Conservation (phyloP, 2,329 filamentous ascomycete species). For the Pyrenophora teres region DNA sequence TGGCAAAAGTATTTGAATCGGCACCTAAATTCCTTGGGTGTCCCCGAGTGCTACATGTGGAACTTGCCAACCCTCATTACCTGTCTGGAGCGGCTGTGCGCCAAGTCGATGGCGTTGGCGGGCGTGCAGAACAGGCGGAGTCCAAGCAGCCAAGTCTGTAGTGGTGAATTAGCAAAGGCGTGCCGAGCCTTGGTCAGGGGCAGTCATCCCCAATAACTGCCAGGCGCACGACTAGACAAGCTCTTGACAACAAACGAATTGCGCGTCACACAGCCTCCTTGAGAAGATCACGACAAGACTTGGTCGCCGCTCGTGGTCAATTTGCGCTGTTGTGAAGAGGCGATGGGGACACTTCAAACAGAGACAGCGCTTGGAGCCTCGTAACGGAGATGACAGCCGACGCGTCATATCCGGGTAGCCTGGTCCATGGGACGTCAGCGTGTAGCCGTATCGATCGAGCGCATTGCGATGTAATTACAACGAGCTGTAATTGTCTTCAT, state of each 20-base stretch:
- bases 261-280: constrained; percentile 17
- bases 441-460: not conserved
- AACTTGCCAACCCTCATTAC: constrained; percentile 45
- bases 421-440: not conserved
- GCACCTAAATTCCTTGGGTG: constrained; percentile 34
- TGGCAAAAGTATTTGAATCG: constrained; percentile 39
- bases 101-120: constrained; percentile 42
- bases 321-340: not conserved
- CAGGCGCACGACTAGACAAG: constrained; percentile 10
- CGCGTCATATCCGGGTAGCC: not conserved
- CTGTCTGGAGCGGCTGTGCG: constrained; percentile 36
- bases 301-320: not conserved
- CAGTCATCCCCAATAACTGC: constrained; percentile 20
- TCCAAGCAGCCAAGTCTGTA: constrained; percentile 37
- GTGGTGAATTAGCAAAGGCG: constrained; percentile 32
- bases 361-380: not conserved
- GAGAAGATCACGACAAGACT: constrained; percentile 6
- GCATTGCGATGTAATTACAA: not conserved
- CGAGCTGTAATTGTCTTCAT: not conserved
- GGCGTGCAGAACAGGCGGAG: constrained; percentile 31
- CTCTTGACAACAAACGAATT: constrained; percentile 12
- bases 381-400: constrained; percentile 2
- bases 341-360: not conserved
- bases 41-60: constrained; percentile 36
- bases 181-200: constrained; percentile 46